Evolutionary conservation across 176 grass and related monocot species (phyloP).

Genomic region (Oryza rufipogon): DNA sequence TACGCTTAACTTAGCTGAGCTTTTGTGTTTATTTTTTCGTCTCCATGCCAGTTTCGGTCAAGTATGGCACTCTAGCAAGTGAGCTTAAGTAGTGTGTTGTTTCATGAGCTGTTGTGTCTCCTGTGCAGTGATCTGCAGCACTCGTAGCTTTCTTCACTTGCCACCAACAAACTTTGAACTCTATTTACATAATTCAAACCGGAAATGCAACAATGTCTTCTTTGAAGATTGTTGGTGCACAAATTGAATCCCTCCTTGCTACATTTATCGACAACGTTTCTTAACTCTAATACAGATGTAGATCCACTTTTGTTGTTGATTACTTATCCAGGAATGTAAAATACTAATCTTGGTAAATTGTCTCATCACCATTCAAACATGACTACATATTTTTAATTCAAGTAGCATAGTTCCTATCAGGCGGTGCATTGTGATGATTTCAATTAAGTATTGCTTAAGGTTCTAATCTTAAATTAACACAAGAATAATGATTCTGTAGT

Average conservation of each 20-base stretch:
- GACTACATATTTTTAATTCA: slow-evolving; percentile 4
- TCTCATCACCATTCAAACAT: neutral
- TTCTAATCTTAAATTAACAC: neutral
- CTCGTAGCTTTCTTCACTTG: slow-evolving; percentile 21
- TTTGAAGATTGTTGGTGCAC: neutral
- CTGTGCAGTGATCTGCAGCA: neutral
- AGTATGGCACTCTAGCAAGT: slow-evolving; percentile 7
- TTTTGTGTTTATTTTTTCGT: neutral
- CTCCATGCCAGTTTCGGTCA: slow-evolving; percentile 13
- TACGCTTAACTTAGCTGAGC: neutral
- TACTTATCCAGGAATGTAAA: slow-evolving; percentile 14
- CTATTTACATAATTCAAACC: slow-evolving; percentile 8
- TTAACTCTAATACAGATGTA: slow-evolving; percentile 20
- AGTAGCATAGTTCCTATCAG: neutral
- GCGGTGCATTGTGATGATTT: neutral
- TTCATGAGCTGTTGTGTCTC: slow-evolving; percentile 9
- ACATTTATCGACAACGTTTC: slow-evolving; percentile 18
- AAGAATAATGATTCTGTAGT: neutral
- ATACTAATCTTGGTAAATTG: neutral
- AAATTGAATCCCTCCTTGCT: neutral
- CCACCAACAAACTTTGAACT: slow-evolving; percentile 12
- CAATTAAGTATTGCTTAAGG: neutral
- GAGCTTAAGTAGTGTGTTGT: slow-evolving; percentile 6
- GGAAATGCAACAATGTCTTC: slow-evolving; percentile 1
- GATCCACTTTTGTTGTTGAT: slow-evolving; percentile 19